Conservation (phyloP, 257 asterid genomes). For the Agastache rugosa region DNA sequence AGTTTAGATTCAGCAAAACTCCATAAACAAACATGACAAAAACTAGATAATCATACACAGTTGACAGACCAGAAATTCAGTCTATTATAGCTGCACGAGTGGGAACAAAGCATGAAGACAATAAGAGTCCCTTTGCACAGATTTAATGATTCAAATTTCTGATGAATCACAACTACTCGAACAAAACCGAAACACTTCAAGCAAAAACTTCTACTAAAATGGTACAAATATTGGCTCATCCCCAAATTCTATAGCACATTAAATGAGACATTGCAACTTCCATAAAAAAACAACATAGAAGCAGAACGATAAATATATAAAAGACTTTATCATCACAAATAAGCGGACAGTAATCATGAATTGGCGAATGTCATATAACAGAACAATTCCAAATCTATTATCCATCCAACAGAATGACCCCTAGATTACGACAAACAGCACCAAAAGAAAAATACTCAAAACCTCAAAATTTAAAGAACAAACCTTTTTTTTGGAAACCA, state of each 20-base stretch:
- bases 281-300: no score
- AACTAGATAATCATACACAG: neutral
- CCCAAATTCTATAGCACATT: no score
- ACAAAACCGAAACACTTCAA: neutral
- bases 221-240: no score
- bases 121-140: neutral
- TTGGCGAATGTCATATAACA: slow-evolving; percentile 2
- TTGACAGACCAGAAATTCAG: slow-evolving; percentile 10
- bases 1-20: neutral
- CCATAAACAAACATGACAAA: neutral
- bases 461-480: slow-evolving; percentile 30
- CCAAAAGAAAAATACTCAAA: neutral
- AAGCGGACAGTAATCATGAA: neutral
- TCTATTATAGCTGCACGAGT: neutral
- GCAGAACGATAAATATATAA: no score
- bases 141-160: neutral
- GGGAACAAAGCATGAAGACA: neutral
- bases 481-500: slow-evolving; percentile 81
- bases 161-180: neutral
- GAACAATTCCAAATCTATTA: slow-evolving; percentile 27
- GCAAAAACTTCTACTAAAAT: no score
- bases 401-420: slow-evolving; percentile 5
- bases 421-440: neutral
- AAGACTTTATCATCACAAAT: no score
- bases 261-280: no score